These are phyloP conservation scores for Tricholoma terreum DNA, from an alignment of 768 basidiomycete species.

Conservation along the genomic window DNA sequence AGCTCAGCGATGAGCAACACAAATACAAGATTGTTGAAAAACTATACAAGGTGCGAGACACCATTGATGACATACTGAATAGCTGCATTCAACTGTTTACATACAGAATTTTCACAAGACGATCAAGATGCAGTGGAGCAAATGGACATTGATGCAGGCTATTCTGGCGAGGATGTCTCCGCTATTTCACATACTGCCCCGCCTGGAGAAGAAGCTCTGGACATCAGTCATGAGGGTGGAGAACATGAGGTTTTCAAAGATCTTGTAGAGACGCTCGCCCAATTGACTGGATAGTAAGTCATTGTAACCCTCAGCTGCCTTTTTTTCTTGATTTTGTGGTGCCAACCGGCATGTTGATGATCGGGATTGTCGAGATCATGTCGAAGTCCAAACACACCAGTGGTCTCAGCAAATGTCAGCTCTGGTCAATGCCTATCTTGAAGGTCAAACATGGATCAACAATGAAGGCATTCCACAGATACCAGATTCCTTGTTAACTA, in stretches of 20 bases:
- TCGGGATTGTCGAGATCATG: conserved; percentile 3
- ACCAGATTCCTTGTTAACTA: neutral
- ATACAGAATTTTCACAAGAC: neutral
- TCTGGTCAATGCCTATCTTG: conserved; percentile 10
- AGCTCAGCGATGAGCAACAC: neutral
- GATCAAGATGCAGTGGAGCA: neutral
- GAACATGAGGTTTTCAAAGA: conserved; percentile 9
- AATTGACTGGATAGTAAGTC: neutral
- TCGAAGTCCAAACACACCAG: conserved; percentile 5
- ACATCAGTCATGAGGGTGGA: conserved; percentile 12
- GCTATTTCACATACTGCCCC: conserved; percentile 5
- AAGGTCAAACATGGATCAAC: neutral
- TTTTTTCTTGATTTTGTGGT: neutral
- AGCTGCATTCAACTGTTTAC: neutral
- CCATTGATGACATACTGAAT: neutral
- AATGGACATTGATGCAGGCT: conserved; percentile 5
- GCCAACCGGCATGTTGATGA: conserved; percentile 6
- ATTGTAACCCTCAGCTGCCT: neutral
- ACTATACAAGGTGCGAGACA: neutral
- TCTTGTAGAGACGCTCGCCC: conserved; percentile 2
- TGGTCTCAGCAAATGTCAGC: conserved; percentile 7
- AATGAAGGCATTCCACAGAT: neutral
- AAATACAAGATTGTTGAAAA: neutral
- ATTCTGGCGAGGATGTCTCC: conserved; percentile 2
- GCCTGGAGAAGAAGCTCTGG: conserved; percentile 10